These are phyloP conservation scores for Wallacemonas collosoma DNA, from an alignment of 208 protist genomes.

Conservation along the genomic window DNA sequence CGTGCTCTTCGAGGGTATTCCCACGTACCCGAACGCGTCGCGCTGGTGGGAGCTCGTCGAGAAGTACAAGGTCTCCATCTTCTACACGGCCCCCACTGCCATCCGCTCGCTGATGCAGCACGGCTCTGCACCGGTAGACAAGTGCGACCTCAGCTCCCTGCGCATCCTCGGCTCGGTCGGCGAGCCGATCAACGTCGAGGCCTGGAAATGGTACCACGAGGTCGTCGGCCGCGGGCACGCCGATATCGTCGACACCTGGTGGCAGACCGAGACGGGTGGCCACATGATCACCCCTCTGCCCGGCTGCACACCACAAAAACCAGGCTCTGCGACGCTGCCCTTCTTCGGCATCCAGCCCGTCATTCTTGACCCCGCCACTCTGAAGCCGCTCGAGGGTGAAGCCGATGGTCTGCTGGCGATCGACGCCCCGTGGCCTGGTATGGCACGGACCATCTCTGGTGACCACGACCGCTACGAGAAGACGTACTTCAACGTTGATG, in stretches of 20 bases:
- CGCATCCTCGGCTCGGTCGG: slow-evolving; percentile 96
- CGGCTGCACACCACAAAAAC: slow-evolving; percentile 93
- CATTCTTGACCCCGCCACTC: slow-evolving; percentile 79
- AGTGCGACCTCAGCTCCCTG: slow-evolving; percentile 77
- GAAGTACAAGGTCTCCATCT: slow-evolving; percentile 94
- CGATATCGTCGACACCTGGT: slow-evolving; percentile 97
- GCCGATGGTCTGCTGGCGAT: slow-evolving; percentile 91
- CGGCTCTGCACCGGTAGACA: slow-evolving; percentile 74
- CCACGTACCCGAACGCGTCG: slow-evolving; percentile 85
- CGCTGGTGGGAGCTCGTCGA: slow-evolving; percentile 95
- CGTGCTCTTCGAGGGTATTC: slow-evolving; percentile 96
- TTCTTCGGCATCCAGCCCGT: slow-evolving; percentile 97
- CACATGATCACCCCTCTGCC: slow-evolving; percentile 96
- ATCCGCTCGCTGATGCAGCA: slow-evolving; percentile 87
- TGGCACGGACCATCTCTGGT: slow-evolving; percentile 89
- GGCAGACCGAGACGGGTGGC: slow-evolving; percentile 98
- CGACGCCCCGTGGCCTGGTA: slow-evolving; percentile 88
- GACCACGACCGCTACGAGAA: slow-evolving; percentile 91
- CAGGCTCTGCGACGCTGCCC: slow-evolving; percentile 94
- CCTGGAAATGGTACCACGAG: slow-evolving; percentile 94
- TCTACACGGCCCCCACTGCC: slow-evolving; percentile 98
- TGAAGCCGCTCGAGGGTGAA: slow-evolving; percentile 52
- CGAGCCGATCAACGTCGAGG: slow-evolving; percentile 96
- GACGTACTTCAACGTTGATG: slow-evolving; percentile 92
- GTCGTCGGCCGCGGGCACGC: slow-evolving; percentile 91